A percentile compares a stretch with the other conserved stretches of the same genome.
Conservation (phyloP, 2,329 filamentous ascomycete genomes). For the Trematosphaeria pertusa region DNA sequence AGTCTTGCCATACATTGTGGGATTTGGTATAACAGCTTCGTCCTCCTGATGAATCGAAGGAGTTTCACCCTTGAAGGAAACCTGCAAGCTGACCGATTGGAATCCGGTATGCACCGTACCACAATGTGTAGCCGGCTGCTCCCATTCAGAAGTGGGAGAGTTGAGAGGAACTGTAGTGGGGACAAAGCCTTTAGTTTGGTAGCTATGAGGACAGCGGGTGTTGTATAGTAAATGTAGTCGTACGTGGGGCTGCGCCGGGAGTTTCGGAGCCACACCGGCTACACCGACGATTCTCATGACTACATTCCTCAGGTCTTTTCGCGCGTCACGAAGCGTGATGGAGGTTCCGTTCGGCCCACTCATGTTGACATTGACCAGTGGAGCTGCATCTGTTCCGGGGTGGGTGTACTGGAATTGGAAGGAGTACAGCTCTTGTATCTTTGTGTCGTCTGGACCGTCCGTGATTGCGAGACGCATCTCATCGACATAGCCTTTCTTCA, state of each 20-base stretch:
- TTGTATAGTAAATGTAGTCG: slow-evolving; percentile 3
- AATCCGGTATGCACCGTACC: slow-evolving; percentile 46
- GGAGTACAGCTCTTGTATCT: slow-evolving; percentile 8
- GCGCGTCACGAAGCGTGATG: slow-evolving; percentile 4
- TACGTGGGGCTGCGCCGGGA: slow-evolving; percentile 5
- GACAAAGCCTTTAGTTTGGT: slow-evolving; percentile 4
- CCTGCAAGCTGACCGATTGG: slow-evolving; percentile 39
- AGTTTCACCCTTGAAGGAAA: slow-evolving; percentile 30
- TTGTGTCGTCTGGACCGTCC: not conserved
- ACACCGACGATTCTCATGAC: slow-evolving; percentile 5
- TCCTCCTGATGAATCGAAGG: not conserved
- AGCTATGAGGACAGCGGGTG: slow-evolving; percentile 3
- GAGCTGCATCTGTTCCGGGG: not conserved
- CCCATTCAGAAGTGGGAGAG: slow-evolving; percentile 47
- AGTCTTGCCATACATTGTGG: slow-evolving; percentile 1
- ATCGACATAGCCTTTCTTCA: slow-evolving; percentile 2
- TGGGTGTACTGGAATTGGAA: slow-evolving; percentile 4
- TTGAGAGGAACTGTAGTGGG: slow-evolving; percentile 28
- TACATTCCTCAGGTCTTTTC: slow-evolving; percentile 7
- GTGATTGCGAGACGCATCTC: slow-evolving; percentile 4
- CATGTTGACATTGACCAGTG: not conserved
- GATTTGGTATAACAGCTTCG: not conserved
- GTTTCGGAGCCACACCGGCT: slow-evolving; percentile 4
- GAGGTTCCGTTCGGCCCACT: not conserved
- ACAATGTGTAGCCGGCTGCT: slow-evolving; percentile 42